Evolutionary conservation across 805 yeast species (phyloP), one percentile per base, ranked within the genome.

Genomic region (Yarrowia divulgata): DNA sequence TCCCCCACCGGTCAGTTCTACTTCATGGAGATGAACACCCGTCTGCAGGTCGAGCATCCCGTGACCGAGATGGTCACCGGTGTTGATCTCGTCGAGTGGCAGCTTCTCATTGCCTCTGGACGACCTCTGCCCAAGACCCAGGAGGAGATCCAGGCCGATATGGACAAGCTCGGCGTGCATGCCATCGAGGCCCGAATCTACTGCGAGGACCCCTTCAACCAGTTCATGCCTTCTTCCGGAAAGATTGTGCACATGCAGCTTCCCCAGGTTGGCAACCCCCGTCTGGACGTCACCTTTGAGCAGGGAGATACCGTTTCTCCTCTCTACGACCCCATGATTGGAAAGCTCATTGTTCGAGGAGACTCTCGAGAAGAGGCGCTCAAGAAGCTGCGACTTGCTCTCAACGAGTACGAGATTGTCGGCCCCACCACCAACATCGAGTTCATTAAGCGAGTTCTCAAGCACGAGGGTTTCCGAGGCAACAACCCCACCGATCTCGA

Each of bases 11-110:
- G 82, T 70, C 84, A 82, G 73, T 85, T 85, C 74, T 85, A 83
- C 77, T 85, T 85, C 75, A 82, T 85, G 80, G 88, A 85, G 73
- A 86, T 85, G 76, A 85, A 85, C 73, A 86, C 88, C 23, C 80
- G 88, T 70, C 81, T 85, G 70, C 88, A 85, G 74, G 88, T 85
- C 32, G 88, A 85, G 76, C 88, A 85, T 72, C 87, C 87, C 9
- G 84, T 85, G 69, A 84, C 88, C 37, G 88, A 85, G 74, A 82
- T 81, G 82, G 87, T 84, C 34, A 83, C 85, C 35, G 85, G 85
- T 6, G 81, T 83, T 67, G 88, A 85, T 74, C 79, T 85, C 73
- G 87, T 85, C 7, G 87, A 84, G 74, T 84, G 87, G 87, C 78
- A 75, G 71, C 70, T 76, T 37, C 74, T 75, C 18, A 75, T 76